phyloP scores from a whole-genome alignment of 228 moss, liverwort and hornwort genomes.

The Sphagnum magellanicum region DNA sequence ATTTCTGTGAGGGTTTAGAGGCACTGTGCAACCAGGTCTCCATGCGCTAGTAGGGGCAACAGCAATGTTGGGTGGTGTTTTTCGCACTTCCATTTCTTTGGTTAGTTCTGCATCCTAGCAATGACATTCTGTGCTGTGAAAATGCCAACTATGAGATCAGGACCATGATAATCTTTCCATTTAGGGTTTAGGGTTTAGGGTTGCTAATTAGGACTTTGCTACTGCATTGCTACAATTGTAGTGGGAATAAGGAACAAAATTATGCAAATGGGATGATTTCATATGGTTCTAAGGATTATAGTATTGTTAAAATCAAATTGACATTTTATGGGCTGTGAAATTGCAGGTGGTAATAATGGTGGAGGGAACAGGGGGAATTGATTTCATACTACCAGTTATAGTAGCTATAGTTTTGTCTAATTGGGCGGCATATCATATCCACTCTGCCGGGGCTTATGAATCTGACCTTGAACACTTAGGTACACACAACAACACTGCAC shows the following conservation, averaged over 20 bases:
- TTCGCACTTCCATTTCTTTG: constrained; percentile 78
- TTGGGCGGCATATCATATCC: constrained; percentile 80
- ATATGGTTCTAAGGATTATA: no score
- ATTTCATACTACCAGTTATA: constrained; percentile 77
- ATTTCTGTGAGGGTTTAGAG: constrained; percentile 11
- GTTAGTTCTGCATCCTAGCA: constrained; percentile 16
- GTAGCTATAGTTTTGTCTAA: constrained; percentile 76
- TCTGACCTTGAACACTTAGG: constrained; percentile 62
- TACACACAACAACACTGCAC: neutral
- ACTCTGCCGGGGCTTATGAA: constrained; percentile 80
- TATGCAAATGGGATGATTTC: no score
- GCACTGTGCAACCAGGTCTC: constrained; percentile 68
- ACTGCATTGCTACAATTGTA: no score
- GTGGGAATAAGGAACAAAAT: neutral
- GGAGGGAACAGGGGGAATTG: constrained; percentile 82
- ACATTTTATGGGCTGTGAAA: no score
- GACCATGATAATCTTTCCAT: no score
- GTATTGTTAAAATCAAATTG: no score
- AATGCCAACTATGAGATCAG: no score
- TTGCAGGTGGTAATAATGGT: constrained; percentile 71
- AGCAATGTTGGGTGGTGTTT: constrained; percentile 80
- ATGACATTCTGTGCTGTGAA: neutral
- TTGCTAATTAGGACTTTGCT: no score
- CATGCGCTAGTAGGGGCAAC: constrained; percentile 85
- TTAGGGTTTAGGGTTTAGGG: no score